Evolutionary conservation across 2,329 filamentous ascomycete genomes (phyloP).

Genomic region (Endoconidiophora polonica): DNA sequence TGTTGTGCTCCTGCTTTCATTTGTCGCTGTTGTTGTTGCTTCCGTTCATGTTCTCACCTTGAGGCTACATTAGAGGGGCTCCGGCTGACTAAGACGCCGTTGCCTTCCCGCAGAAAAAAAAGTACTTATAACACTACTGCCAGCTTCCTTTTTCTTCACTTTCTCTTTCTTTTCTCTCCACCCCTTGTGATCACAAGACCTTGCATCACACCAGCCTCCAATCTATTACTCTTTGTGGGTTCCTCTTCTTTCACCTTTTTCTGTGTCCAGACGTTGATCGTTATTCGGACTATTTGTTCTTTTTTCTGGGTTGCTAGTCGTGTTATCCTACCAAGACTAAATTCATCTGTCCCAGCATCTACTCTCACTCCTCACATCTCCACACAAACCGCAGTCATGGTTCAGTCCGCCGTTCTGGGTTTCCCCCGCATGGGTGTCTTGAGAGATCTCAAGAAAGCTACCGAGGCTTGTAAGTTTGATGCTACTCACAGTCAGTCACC

Average conservation of each 20-base stretch:
- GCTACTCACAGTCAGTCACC: neutral
- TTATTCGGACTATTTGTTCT: neutral
- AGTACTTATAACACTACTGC: no score
- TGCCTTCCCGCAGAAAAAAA: no score
- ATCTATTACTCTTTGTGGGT: neutral
- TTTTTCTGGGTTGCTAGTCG: conserved; percentile 1
- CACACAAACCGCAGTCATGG: conserved; percentile 32
- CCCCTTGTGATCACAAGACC: conserved; percentile 5
- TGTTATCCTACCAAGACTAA: conserved; percentile 2
- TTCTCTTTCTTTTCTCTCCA: conserved; percentile 5
- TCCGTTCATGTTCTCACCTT: no score
- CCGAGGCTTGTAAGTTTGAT: conserved; percentile 62
- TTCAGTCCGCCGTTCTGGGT: conserved; percentile 68
- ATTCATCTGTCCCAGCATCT: neutral
- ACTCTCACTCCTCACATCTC: neutral
- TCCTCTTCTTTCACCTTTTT: neutral
- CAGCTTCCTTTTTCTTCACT: conserved; percentile 3
- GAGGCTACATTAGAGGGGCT: no score
- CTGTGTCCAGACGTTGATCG: conserved; percentile 9
- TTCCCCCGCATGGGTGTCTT: conserved; percentile 98
- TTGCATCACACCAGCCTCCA: conserved; percentile 2
- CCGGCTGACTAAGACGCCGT: no score
- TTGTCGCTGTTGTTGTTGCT: no score
- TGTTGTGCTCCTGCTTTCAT: no score
- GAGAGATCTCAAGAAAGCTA: conserved; percentile 99